Base-by-base conservation (phyloP, 306 rosid species). In the Fragaria iinumae region DNA sequence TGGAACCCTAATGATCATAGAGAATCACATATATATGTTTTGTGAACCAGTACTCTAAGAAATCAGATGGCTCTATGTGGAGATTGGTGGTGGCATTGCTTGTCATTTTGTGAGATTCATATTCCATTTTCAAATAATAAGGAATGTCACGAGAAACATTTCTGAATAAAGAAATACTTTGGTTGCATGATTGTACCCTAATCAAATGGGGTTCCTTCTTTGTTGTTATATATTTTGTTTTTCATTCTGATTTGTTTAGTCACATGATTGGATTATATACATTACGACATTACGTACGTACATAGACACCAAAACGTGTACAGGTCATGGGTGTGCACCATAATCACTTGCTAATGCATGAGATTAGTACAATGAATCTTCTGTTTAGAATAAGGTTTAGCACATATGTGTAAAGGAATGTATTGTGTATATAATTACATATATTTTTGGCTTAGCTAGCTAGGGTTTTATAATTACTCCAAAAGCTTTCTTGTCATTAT, bases 61-160 rank as follows among this genome's bases (percentile, higher is more conserved):
- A 62, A 36, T 36, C 6, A 17, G 34, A 45, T 63, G 78, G 71
- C 25, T 49, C 23, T 65, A 21, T 49, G 44, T 66, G 72, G 20
- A 21, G 50, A 21, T 21, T 39, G 55, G 55, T 50, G 80, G 27
- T 53, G 60, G 55, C 52, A 66, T 53, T 39, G 32, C 45, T 80
- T 80, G 76, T 80, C 87, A 80, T 77, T 68, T 81, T 83, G 68
- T 29, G 41, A 53, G n/a, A 44, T 72, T 47, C 75, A 29, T 43
- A 56, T 25, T 62, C 25, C 71, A 76, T 69, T 73, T 83, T 29
- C 3, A 80, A 83, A 80, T 84, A 73, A 78, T 57, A 83, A 80
- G 85, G 83, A 85, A 85, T 86, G 93, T 89, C 97, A 91, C 92
- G 93, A 87, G 93, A 89, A 83, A 77, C 81, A 80, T 84, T 86